These are phyloP conservation scores for Tripidium arundinaceum DNA, from an alignment of 202 grass and related monocot species.

Conservation along the genomic window DNA sequence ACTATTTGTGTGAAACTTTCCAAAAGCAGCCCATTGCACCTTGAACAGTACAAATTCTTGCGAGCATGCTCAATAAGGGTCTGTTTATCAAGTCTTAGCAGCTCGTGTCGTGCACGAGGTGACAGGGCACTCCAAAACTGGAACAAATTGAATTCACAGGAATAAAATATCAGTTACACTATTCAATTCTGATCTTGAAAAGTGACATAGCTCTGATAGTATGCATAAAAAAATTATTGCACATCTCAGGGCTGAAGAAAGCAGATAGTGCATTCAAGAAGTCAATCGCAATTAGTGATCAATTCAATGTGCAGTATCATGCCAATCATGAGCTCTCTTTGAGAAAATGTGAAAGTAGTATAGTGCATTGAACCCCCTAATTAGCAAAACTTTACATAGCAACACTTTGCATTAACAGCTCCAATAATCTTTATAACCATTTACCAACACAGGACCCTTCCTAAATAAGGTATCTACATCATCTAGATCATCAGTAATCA, in stretches of 20 bases:
- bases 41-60: slow-evolving; percentile 82
- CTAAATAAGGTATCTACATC: neutral
- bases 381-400: neutral
- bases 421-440: neutral
- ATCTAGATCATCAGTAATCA: neutral
- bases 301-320: neutral
- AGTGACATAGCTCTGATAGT: neutral
- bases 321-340: neutral
- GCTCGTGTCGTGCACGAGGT: slow-evolving; percentile 37
- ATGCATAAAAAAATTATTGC: neutral
- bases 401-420: neutral
- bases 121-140: slow-evolving; percentile 77
- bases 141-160: slow-evolving; percentile 23
- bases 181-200: neutral
- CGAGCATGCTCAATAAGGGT: slow-evolving; percentile 79
- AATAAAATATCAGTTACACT: slow-evolving; percentile 2
- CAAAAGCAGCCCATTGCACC: slow-evolving; percentile 84
- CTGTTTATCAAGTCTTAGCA: slow-evolving; percentile 81
- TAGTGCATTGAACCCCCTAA: neutral
- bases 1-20: slow-evolving; percentile 85
- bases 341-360: neutral
- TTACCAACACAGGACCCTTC: neutral
- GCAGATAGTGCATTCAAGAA: slow-evolving; percentile 4
- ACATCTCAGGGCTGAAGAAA: neutral
- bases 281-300: neutral